Percentiles rank a stretch among this genome's conserved stretches.
Evolutionary conservation across 2,329 filamentous ascomycete genomes (phyloP).

Genomic region (Aspergillus novoparasiticus): DNA sequence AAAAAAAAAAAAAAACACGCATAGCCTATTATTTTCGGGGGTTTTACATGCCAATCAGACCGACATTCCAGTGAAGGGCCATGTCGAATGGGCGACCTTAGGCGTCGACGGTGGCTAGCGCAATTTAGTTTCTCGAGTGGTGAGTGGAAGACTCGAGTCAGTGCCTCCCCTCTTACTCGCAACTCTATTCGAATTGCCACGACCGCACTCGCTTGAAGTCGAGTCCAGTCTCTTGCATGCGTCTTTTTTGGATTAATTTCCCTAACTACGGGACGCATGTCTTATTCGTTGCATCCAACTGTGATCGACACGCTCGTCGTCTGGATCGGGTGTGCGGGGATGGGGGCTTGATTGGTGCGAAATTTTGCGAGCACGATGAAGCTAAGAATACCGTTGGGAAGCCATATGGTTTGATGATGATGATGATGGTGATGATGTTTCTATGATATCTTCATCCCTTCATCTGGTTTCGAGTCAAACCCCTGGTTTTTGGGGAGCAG

Average conservation of each 20-base stretch:
- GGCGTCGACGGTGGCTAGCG: slow-evolving; percentile 24
- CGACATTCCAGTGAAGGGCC: slow-evolving; percentile 1
- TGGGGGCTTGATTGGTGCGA: slow-evolving; percentile 28
- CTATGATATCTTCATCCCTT: slow-evolving; percentile 7
- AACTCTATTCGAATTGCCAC: slow-evolving; percentile 12
- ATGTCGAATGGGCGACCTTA: slow-evolving; percentile 23
- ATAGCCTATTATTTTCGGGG: slow-evolving; percentile 27
- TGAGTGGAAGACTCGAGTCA: background rate
- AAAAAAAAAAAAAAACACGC: slow-evolving; percentile 10
- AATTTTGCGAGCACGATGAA: slow-evolving; percentile 28
- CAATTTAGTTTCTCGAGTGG: slow-evolving; percentile 5
- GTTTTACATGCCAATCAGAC: slow-evolving; percentile 34
- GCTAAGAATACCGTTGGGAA: slow-evolving; percentile 15
- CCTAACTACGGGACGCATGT: background rate
- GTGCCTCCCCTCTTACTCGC: background rate
- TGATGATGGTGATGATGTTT: slow-evolving; percentile 15
- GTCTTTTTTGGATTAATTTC: slow-evolving; percentile 5
- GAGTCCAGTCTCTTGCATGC: slow-evolving; percentile 5
- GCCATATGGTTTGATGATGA: slow-evolving; percentile 15
- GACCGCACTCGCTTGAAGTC: slow-evolving; percentile 1
- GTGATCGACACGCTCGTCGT: slow-evolving; percentile 32
- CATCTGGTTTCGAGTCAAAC: background rate
- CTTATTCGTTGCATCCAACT: slow-evolving; percentile 8
- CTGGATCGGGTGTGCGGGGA: slow-evolving; percentile 28
- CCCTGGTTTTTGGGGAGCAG: slow-evolving; percentile 5